Conservation (phyloP, 768 basidiomycete genomes). For the Lentinula boryana region DNA sequence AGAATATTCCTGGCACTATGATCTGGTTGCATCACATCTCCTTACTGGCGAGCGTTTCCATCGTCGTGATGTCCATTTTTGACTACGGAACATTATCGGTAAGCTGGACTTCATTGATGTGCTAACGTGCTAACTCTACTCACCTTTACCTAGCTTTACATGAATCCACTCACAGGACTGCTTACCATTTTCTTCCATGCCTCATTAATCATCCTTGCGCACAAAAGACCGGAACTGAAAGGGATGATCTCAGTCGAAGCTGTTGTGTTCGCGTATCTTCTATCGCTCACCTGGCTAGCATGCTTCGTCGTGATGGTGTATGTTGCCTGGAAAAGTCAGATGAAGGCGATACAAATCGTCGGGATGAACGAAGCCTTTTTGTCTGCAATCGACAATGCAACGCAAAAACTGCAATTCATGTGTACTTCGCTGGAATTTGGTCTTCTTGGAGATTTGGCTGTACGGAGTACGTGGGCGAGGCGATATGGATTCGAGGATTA, state of each 20-base stretch:
- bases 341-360: not conserved
- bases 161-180: conserved; percentile 1
- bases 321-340: not conserved
- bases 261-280: not conserved
- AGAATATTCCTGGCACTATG: not conserved
- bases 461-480: conserved; percentile 1
- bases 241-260: conserved; percentile 1
- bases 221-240: not conserved
- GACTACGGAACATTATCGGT: conserved; percentile 3
- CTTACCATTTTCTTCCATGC: conserved; percentile 1
- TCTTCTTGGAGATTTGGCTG: not conserved
- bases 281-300: not conserved
- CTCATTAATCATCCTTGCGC: not conserved
- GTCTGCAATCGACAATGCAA: not conserved
- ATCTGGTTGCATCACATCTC: not conserved
- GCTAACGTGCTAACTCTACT: not conserved
- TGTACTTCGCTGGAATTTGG: conserved; percentile 2
- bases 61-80: conserved; percentile 1
- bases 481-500: not conserved
- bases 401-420: not conserved
- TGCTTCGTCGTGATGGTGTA: conserved; percentile 5
- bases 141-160: conserved; percentile 2
- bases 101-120: not conserved
- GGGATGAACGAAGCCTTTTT: not conserved
- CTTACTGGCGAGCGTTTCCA: not conserved